Conservation (phyloP, 208 protist species). For the Herpetomonas muscarum region DNA sequence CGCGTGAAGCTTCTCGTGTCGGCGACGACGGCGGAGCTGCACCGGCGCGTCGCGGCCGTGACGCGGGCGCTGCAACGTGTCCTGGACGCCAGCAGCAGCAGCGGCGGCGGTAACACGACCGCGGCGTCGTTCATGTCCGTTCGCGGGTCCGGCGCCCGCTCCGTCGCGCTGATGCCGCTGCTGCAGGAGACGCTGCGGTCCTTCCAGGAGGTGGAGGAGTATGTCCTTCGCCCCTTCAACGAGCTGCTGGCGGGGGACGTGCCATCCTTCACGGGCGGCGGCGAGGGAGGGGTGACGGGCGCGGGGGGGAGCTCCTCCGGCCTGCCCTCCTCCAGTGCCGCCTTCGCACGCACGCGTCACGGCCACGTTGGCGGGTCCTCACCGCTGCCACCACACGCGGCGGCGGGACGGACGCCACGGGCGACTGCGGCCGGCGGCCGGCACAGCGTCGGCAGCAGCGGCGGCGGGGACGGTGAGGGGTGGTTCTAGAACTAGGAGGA, state of each 20-base stretch:
- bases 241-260: slow-evolving; percentile 27
- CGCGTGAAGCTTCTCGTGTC: slow-evolving; percentile 29
- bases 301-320: no score
- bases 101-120: background rate
- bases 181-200: slow-evolving; percentile 36
- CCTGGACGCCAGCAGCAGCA: slow-evolving; percentile 13
- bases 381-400: no score
- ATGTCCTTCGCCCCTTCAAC: slow-evolving; percentile 46
- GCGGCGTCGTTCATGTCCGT: background rate
- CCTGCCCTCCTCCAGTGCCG: no score
- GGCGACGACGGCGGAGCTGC: slow-evolving; percentile 42
- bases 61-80: slow-evolving; percentile 36
- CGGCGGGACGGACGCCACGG: no score
- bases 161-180: background rate
- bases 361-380: no score
- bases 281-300: background rate
- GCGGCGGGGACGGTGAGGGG: no score
- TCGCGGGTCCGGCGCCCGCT: background rate
- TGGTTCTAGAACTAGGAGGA: no score
- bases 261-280: background rate
- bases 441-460: no score
- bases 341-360: no score
- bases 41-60: slow-evolving; percentile 36
- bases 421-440: no score
- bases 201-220: slow-evolving; percentile 45